Conservation (phyloP, 441 rosid genomes). For the Macaranga tanarius region DNA sequence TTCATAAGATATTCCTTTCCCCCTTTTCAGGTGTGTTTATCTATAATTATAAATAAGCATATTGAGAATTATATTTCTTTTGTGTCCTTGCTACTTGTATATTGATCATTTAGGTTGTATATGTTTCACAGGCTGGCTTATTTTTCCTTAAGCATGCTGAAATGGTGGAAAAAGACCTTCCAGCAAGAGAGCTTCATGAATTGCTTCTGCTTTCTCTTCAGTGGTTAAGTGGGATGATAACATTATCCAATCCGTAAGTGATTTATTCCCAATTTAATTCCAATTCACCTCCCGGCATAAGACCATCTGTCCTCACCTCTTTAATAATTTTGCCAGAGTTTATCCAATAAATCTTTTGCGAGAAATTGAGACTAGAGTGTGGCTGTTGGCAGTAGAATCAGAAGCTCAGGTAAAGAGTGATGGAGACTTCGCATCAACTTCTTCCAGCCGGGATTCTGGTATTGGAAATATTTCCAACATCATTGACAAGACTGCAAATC, state of each 20-base stretch:
- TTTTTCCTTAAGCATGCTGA: conserved; percentile 98
- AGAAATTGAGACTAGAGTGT: conserved; percentile 97
- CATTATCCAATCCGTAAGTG: conserved; percentile 83
- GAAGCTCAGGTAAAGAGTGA: conserved; percentile 83
- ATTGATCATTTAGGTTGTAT: conserved; percentile 18
- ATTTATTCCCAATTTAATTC: conserved; percentile 19
- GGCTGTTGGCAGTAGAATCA: conserved; percentile 99
- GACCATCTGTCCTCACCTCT: conserved; percentile 33
- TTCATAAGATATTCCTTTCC: conserved; percentile 88
- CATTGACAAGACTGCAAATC: conserved; percentile 79
- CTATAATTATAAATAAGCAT: conserved; percentile 17
- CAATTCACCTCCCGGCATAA: conserved; percentile 15
- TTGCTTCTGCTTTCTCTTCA: conserved; percentile 89
- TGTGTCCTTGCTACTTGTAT: conserved; percentile 28
- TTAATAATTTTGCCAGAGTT: conserved; percentile 57
- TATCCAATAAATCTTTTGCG: conserved; percentile 88
- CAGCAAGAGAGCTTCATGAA: conserved; percentile 90
- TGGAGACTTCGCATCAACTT: conserved; percentile 50
- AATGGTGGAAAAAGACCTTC: conserved; percentile 93
- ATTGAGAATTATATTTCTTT: conserved; percentile 2
- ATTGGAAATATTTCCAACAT: conserved; percentile 60
- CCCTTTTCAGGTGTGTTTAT: conserved; percentile 65
- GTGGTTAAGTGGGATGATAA: conserved; percentile 95
- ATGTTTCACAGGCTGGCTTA: conserved; percentile 75
- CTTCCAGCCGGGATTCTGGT: conserved; percentile 43